Conservation (phyloP, 352 stramenopile species). For the Globisporangium okanoganense region DNA sequence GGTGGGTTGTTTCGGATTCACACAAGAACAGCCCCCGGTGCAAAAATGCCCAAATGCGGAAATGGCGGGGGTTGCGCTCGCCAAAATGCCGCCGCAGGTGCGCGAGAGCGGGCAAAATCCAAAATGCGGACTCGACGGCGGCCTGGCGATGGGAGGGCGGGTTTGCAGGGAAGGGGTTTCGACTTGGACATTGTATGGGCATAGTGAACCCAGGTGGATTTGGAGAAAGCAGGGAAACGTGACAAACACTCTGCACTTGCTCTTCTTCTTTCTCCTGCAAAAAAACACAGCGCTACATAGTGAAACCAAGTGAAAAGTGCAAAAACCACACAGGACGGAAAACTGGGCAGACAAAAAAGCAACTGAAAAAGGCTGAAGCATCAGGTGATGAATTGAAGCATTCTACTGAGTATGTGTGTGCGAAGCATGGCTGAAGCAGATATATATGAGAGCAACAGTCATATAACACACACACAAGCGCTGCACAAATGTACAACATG, state of each 20-base stretch:
- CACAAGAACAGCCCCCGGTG: neutral
- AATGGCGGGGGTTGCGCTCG: neutral
- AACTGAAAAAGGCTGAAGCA: too few species aligned
- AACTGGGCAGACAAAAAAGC: neutral
- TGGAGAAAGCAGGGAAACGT: constrained; percentile 5
- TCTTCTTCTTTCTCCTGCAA: neutral
- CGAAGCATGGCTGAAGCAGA: too few species aligned
- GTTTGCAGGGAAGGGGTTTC: constrained; percentile 1
- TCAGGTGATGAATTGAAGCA: too few species aligned
- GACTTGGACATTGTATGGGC: constrained; percentile 10
- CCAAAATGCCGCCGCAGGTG: neutral
- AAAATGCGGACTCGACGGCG: constrained; percentile 25
- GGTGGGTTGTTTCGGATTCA: neutral
- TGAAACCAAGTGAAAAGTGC: constrained; percentile 5
- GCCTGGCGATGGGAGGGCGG: neutral
- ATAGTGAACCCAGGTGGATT: constrained; percentile 8
- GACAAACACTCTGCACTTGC: constrained; percentile 2
- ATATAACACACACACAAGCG: too few species aligned
- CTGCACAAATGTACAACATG: too few species aligned
- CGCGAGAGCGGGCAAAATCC: constrained; percentile 32
- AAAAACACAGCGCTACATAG: neutral
- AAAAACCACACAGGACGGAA: neutral
- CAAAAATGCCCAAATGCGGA: neutral
- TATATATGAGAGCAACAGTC: too few species aligned
- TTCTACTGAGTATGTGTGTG: too few species aligned